These are phyloP conservation scores for Phytophthora uliginosa DNA, from an alignment of 352 stramenopile species.

Conservation along the genomic window DNA sequence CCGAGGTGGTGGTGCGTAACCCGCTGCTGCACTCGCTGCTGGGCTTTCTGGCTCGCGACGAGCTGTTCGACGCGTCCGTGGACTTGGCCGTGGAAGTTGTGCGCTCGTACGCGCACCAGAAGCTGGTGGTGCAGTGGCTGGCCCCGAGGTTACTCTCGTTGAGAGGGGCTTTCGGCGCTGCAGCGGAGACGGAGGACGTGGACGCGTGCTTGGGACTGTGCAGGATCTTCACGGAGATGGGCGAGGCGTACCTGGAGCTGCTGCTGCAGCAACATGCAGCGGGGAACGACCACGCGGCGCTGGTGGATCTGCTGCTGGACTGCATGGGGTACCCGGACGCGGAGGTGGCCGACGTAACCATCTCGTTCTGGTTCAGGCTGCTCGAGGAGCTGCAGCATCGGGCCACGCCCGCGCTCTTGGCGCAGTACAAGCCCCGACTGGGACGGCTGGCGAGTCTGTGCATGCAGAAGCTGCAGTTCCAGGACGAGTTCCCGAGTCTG, in stretches of 20 bases:
- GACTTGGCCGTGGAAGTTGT: conserved; percentile 89
- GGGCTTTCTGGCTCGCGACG: conserved; percentile 70
- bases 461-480: conserved; percentile 89
- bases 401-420: conserved; percentile 32
- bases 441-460: conserved; percentile 72
- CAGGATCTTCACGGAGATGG: conserved; percentile 93
- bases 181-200: conserved; percentile 69
- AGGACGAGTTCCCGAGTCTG: conserved; percentile 68
- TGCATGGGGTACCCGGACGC: conserved; percentile 87
- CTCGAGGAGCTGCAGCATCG: conserved; percentile 54
- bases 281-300: conserved; percentile 60
- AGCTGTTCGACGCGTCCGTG: conserved; percentile 87
- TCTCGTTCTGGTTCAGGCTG: conserved; percentile 87
- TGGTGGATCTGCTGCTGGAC: conserved; percentile 90
- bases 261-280: conserved; percentile 50
- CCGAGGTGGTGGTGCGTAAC: conserved; percentile 65
- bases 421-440: conserved; percentile 61
- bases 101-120: conserved; percentile 61
- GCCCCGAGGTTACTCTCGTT: conserved; percentile 81
- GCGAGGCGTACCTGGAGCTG: conserved; percentile 86
- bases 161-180: conserved; percentile 57
- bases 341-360: conserved; percentile 88
- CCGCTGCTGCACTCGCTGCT: conserved; percentile 76
- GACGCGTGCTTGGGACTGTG: conserved; percentile 85
- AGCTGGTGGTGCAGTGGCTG: conserved; percentile 80